Base-by-base conservation (phyloP, 208 protist genomes). In the Plasmodiophora brassicae region DNA sequence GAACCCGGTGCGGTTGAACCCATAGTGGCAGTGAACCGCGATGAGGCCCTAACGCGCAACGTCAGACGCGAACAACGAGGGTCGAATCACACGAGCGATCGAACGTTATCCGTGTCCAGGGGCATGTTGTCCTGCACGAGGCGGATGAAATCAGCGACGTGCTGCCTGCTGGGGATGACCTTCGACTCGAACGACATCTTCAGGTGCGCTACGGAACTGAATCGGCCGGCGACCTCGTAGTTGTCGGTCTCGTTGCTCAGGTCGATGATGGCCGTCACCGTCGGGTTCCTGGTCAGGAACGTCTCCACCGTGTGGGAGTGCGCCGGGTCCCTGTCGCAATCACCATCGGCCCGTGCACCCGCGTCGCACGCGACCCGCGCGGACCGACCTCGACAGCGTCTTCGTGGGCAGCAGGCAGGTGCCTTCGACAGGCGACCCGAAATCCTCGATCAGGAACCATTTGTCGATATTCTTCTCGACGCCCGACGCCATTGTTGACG, bases 381-480 rank as follows among this genome's bases (percentile, higher is more conserved):
- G 5, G 14, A 5, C 65, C n/a, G 32, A 78, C 65, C 32, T 78
- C n/a, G 65, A 78, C 65, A 78, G 65, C 65, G 65, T 38, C 65
- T 78, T 78, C 32, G 65, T 78, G 10, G 65, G 65, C n/a, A 78
- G 41, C 65, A 78, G 65, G 65, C 65, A 78, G 14, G 65, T 78
- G n/a, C 65, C 65, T 5, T 5, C 10, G 5, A 78, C n/a, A 38
- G 32, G 5, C 10, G 65, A 44, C 5, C 65, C 65, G 41, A 36
- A 78, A 32, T 78, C 65, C 41, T 78, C 65, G 14, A 78, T 38
- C 65, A 44, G 65, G n/a, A 32, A 78, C 65, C 65, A 78, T 78
- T 78, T 78, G n/a, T 78, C 65, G 65, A 78, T n/a, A 78, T 78
- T 78, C 65, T 78, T 78, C 32, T 78, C 65, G n/a, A 78, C 65